Evolutionary conservation across 352 stramenopile species (phyloP).

Genomic region (Aphanomyces euteiches): DNA sequence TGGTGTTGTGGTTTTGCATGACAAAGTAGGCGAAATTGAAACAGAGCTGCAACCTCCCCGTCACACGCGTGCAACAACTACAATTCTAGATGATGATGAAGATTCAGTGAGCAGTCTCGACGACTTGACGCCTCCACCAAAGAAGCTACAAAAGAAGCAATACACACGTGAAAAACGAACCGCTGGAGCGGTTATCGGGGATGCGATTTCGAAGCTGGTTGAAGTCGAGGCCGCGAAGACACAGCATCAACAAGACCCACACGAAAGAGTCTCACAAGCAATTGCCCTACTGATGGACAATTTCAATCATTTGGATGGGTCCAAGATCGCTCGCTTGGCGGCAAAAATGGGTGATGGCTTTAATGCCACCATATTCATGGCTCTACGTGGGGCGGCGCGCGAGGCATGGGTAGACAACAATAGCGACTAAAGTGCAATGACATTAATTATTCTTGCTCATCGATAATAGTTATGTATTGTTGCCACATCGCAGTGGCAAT

Average conservation of each 20-base stretch:
- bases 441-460: not conserved
- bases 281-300: not conserved
- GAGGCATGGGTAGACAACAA: slow-evolving; percentile 12
- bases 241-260: not conserved
- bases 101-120: not conserved
- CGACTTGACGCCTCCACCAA: slow-evolving; percentile 9
- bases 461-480: not conserved
- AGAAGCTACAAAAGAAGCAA: not conserved
- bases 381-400: not conserved
- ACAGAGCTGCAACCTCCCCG: not conserved
- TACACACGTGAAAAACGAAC: not conserved
- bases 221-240: not conserved
- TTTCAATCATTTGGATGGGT: not conserved
- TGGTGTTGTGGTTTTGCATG: not conserved
- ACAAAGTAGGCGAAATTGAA: not conserved
- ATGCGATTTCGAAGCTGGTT: slow-evolving; percentile 5
- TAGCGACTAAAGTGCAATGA: not conserved
- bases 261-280: not conserved
- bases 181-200: slow-evolving; percentile 1
- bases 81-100: not conserved
- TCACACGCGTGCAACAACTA: not conserved
- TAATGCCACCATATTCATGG: slow-evolving; percentile 10
- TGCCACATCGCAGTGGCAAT: slow-evolving; percentile 3
- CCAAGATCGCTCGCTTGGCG: slow-evolving; percentile 1
- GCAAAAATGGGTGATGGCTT: not conserved